phyloP scores from a whole-genome alignment of 2,329 filamentous ascomycete species.

The Zalaria obscura region DNA sequence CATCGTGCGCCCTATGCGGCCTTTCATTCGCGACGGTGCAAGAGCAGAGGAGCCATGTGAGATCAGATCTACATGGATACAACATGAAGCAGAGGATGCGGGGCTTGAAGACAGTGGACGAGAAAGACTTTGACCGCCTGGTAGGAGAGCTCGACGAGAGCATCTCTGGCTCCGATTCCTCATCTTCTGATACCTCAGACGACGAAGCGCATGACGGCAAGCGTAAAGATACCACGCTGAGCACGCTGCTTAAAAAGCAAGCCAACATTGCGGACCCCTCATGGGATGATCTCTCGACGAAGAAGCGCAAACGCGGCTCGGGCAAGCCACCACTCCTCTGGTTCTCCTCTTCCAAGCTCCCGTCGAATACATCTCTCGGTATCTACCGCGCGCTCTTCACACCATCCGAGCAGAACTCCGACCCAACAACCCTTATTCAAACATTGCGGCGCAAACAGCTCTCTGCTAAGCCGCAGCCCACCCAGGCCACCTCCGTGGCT shows the following conservation, averaged over 20 bases:
- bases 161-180: slow-evolving; percentile 68
- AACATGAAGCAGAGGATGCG: slow-evolving; percentile 87
- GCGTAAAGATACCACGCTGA: slow-evolving; percentile 56
- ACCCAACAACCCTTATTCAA: slow-evolving; percentile 44
- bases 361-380: slow-evolving; percentile 67
- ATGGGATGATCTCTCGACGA: slow-evolving; percentile 30
- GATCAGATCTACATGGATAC: slow-evolving; percentile 85
- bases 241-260: slow-evolving; percentile 67
- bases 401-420: slow-evolving; percentile 52
- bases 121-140: slow-evolving; percentile 74
- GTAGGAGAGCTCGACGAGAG: slow-evolving; percentile 81
- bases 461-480: slow-evolving; percentile 39
- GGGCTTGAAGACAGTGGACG: slow-evolving; percentile 55
- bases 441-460: slow-evolving; percentile 67
- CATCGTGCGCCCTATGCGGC: slow-evolving; percentile 68
- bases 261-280: slow-evolving; percentile 52
- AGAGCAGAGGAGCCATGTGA: slow-evolving; percentile 75
- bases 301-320: slow-evolving; percentile 37
- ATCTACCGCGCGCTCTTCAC: slow-evolving; percentile 76
- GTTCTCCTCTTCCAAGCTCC: slow-evolving; percentile 65
- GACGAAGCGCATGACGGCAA: slow-evolving; percentile 45
- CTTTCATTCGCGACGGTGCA: slow-evolving; percentile 56
- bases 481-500: slow-evolving; percentile 24
- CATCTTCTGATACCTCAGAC: slow-evolving; percentile 55
- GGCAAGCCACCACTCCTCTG: slow-evolving; percentile 69